Base-by-base conservation (phyloP, 306 rosid genomes). In the Cicer chorassanicum region DNA sequence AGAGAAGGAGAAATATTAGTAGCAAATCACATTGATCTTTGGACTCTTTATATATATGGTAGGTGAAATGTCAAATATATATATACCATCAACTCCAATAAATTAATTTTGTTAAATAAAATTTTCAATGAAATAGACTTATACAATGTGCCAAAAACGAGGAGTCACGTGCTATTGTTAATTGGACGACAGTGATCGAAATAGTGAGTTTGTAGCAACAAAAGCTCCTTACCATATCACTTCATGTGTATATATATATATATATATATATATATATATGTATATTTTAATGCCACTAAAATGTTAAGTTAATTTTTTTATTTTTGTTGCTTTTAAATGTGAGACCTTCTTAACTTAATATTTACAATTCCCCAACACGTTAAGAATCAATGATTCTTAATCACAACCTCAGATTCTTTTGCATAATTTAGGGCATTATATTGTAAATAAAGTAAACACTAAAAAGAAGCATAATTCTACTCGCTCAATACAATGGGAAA, bases 341-440 rank as follows among this genome's bases (percentile, higher is more conserved):
- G 34, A 29, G 34, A 29, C 34, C 34, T 24, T 24, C 34, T 29
- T 29, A 29, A 29, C 34, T 29, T 2, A 62, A 34, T 67, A 24
- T 71, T 71, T 64, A 38, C 63, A 46, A 62, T 29, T 29, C 39
- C 16, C 64, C 57, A 60, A 39, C 72, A 56, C 54, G 36, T 54
- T 73, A 29, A 21, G 76, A 67, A 62, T 68, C 75, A 53, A 54
- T 73, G 48, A 41, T 41, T 80, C 59, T 57, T 57, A 57, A 69
- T 16, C 68, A 70, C 59, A 40, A 1, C 68, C 48, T 38, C 44
- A 76, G 46, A 83, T 79, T 83, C 81, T 81, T 83, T 76, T 70
- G 56, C 78, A 79, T 70, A 74, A 84, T 49, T 79, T 77, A 80
- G 78, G 73, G 62, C 21, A 74, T 38, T 77, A 65, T 73, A 73